phyloP scores from a whole-genome alignment of 225 moss, liverwort and hornwort genomes.

The Thuidium tamariscinum region DNA sequence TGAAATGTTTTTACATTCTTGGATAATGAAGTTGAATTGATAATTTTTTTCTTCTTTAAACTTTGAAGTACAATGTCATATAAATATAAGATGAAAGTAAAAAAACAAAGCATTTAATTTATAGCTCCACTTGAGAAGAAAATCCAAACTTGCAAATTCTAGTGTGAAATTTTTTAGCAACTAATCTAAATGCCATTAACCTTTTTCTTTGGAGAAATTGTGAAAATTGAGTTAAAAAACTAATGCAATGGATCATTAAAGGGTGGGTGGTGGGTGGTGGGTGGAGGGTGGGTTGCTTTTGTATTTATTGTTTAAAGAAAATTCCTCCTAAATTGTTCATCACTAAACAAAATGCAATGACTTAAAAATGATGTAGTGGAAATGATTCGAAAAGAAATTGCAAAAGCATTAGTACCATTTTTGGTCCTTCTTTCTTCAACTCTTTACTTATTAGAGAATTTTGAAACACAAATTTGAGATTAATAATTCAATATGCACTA shows the following conservation, averaged over 20 bases:
- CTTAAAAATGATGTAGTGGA: neutral
- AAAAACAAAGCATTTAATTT: neutral
- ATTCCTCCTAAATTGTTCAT: neutral
- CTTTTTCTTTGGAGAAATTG: neutral
- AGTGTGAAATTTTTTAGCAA: neutral
- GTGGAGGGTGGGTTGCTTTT: no score
- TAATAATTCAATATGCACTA: neutral
- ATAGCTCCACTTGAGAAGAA: neutral
- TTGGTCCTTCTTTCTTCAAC: neutral
- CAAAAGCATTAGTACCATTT: neutral
- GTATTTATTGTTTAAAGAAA: no score
- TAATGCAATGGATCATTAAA: neutral
- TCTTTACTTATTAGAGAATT: neutral
- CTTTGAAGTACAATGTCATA: no score
- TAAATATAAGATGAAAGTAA: neutral
- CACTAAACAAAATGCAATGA: neutral
- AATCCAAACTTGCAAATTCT: neutral
- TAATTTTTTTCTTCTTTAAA: neutral
- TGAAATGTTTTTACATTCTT: neutral
- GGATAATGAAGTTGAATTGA: neutral
- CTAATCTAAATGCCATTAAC: neutral
- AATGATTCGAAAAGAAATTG: neutral
- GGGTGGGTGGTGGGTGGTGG: no score
- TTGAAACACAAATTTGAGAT: neutral
- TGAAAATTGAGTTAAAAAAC: neutral